These are phyloP conservation scores for Emiliania huxleyi DNA, from an alignment of 78 protist genomes.

Conservation along the genomic window DNA sequence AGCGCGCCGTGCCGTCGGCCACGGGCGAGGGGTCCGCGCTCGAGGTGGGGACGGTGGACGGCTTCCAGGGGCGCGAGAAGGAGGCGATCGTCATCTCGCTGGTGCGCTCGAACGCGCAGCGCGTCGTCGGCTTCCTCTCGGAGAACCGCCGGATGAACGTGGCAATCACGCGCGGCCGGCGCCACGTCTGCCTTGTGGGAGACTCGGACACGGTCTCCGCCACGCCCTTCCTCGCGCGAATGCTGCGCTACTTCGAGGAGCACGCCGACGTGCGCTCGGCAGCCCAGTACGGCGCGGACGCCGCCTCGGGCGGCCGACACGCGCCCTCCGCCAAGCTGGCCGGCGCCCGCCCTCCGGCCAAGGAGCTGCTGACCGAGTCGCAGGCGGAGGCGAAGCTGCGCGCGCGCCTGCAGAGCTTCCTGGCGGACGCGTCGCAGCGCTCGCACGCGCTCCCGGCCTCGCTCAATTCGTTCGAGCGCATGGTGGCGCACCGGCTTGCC, in stretches of 20 bases:
- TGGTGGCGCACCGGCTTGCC: not conserved
- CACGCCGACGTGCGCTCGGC: not conserved
- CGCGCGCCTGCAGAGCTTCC: not conserved
- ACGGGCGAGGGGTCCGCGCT: too few relatives aligned
- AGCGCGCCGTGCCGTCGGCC: too few relatives aligned
- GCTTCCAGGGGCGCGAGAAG: slow-evolving; percentile 92
- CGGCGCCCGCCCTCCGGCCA: not conserved
- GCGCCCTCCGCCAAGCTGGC: not conserved
- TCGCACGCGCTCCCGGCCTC: not conserved
- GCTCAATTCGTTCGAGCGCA: not conserved
- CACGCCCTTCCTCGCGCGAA: slow-evolving; percentile 53
- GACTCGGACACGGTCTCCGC: slow-evolving; percentile 55
- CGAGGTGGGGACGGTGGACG: slow-evolving; percentile 89
- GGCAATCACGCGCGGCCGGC: slow-evolving; percentile 85
- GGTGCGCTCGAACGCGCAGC: slow-evolving; percentile 66
- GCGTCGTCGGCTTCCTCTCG: slow-evolving; percentile 69
- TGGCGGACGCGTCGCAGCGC: not conserved
- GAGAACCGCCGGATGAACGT: slow-evolving; percentile 80
- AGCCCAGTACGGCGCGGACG: not conserved
- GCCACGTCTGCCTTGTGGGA: slow-evolving; percentile 52
- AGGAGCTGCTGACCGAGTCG: not conserved
- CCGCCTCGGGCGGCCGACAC: not conserved
- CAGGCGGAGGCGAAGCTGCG: not conserved
- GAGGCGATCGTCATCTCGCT: slow-evolving; percentile 80
- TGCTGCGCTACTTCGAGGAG: slow-evolving; percentile 45